These are phyloP conservation scores for Fusarium goolgardi DNA, from an alignment of 2,329 filamentous ascomycete species.

Conservation along the genomic window DNA sequence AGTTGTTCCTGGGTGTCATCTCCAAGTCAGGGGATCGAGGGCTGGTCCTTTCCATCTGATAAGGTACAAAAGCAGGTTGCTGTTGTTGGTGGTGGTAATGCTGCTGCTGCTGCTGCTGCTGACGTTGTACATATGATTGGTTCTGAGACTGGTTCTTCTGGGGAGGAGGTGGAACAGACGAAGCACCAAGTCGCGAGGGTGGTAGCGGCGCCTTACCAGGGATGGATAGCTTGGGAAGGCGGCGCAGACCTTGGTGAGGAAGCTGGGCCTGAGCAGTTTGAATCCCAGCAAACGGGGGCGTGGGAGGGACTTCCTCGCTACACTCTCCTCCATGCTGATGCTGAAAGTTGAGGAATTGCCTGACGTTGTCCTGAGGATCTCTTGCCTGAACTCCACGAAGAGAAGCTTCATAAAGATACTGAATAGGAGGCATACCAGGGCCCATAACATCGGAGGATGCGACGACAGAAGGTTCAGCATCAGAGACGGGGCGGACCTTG, in stretches of 20 bases:
- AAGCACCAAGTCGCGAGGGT: constrained; percentile 45
- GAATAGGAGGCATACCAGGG: constrained; percentile 72
- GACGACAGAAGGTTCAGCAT: constrained; percentile 82
- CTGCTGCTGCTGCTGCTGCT: constrained; percentile 20
- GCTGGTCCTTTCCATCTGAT: constrained; percentile 64
- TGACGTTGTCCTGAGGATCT: constrained; percentile 92
- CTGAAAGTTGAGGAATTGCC: constrained; percentile 90
- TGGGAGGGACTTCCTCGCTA: constrained; percentile 70
- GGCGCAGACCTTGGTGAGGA: constrained; percentile 67
- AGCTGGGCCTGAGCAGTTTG: constrained; percentile 57
- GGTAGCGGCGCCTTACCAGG: constrained; percentile 55
- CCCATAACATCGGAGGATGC: constrained; percentile 93
- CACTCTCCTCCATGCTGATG: constrained; percentile 60
- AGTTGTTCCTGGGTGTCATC: constrained; percentile 66
- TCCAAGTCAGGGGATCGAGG: constrained; percentile 67
- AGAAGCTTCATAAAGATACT: constrained; percentile 77
- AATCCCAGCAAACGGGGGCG: constrained; percentile 73
- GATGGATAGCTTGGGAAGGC: constrained; percentile 72
- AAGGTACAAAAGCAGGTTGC: constrained; percentile 57
- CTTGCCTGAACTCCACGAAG: constrained; percentile 76
- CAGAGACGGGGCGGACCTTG: constrained; percentile 74
- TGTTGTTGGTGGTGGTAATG: constrained; percentile 3
- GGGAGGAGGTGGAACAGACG: constrained; percentile 46
- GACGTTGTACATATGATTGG: constrained; percentile 37
- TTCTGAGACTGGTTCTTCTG: constrained; percentile 45